Evolutionary conservation across 2,329 filamentous ascomycete species (phyloP).

Genomic region (Aspergillus udagawae): DNA sequence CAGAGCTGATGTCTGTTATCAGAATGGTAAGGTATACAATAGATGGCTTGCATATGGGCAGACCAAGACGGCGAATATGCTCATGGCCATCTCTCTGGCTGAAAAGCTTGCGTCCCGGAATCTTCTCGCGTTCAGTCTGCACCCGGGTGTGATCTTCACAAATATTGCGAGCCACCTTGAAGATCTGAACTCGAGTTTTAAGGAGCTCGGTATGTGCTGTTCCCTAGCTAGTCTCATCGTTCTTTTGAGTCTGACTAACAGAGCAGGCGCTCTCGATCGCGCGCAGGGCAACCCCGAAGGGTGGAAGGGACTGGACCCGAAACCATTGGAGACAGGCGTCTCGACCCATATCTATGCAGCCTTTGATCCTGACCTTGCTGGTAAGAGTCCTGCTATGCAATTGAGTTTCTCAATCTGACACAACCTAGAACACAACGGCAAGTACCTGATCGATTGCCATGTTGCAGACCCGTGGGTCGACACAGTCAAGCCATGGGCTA

Average conservation of each 20-base stretch:
- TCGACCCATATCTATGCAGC: background rate
- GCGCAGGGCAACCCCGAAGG: background rate
- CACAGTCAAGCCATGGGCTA: background rate
- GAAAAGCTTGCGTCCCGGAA: background rate
- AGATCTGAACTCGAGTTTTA: background rate
- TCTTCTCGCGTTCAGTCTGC: background rate
- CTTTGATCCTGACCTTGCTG: background rate
- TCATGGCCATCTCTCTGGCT: slow-evolving; percentile 39
- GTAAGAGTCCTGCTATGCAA: background rate
- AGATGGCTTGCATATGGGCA: slow-evolving; percentile 41
- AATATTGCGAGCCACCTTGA: background rate
- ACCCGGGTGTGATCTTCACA: background rate
- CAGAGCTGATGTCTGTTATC: background rate
- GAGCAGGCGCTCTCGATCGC: background rate
- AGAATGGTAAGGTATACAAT: slow-evolving; percentile 23
- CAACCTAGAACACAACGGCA: background rate
- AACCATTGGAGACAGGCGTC: background rate
- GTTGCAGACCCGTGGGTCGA: background rate
- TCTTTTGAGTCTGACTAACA: background rate
- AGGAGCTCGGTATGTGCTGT: background rate
- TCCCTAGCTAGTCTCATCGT: background rate
- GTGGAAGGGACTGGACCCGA: background rate
- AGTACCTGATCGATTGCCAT: background rate
- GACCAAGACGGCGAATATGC: slow-evolving; percentile 44
- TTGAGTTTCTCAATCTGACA: too few relatives aligned